Percentiles rank a stretch among this genome's conserved stretches.
Evolutionary conservation across 1,284 basidiomycete genomes (phyloP).

Genomic region (Lentinula novae-zelandiae): DNA sequence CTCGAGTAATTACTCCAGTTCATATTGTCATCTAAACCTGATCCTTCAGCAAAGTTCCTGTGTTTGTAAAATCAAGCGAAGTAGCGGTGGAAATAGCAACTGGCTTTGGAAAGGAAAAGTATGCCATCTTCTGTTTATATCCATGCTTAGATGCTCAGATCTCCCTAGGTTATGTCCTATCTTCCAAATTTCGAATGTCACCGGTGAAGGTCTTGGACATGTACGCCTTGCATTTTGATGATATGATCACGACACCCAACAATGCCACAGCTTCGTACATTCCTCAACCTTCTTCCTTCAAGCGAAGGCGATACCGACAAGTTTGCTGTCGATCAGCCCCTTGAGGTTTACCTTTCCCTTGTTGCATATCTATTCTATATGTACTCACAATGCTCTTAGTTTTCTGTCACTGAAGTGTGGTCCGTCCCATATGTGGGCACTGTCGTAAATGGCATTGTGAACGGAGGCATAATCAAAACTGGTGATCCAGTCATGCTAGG

Average conservation of each 20-base stretch:
- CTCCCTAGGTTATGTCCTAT: constrained; percentile 83
- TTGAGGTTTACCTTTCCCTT: constrained; percentile 59
- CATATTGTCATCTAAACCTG: background rate
- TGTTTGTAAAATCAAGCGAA: constrained; percentile 74
- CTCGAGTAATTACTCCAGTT: background rate
- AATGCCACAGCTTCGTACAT: constrained; percentile 64
- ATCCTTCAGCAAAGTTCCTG: constrained; percentile 61
- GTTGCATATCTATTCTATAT: constrained; percentile 7
- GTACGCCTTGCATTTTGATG: constrained; percentile 30
- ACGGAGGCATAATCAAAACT: constrained; percentile 70
- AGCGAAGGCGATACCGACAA: constrained; percentile 80
- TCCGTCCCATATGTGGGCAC: constrained; percentile 94
- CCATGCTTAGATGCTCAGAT: background rate
- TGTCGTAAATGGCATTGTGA: constrained; percentile 90
- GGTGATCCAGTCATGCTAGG: constrained; percentile 87
- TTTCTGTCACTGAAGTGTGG: constrained; percentile 82
- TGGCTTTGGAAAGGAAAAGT: constrained; percentile 70
- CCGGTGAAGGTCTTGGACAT: constrained; percentile 84
- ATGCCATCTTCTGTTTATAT: constrained; percentile 16
- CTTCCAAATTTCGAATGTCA: constrained; percentile 94
- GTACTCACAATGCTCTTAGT: constrained; percentile 36
- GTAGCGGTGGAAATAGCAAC: constrained; percentile 76
- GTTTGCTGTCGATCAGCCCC: constrained; percentile 80
- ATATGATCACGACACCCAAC: background rate
- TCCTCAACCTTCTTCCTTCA: constrained; percentile 83